Evolutionary conservation across 2,329 filamentous ascomycete species (phyloP), one percentile per base, ranked within the genome.

Genomic region (Neurospora crassa): DNA sequence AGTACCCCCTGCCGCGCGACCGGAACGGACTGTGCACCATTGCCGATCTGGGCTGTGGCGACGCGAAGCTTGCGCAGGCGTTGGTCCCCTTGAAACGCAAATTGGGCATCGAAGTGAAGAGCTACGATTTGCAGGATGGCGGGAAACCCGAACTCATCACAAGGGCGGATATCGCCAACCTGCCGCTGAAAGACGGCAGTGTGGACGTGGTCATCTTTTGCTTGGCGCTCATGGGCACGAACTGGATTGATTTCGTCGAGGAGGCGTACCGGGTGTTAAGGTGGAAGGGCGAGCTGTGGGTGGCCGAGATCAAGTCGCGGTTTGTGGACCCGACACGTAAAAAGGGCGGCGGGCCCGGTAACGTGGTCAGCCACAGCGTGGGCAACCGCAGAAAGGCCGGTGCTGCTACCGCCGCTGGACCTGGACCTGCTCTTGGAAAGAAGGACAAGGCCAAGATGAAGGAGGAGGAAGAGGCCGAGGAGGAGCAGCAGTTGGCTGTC

Each of bases 191-290:
- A 5, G 90, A 94, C 75, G 90, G 89, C 37, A 40, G 67, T 89
- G 90, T 94, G 73, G 94, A 99, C 80, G 86, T 99, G 5, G 92
- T 92, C 68, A 90, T 99, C 76, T 98, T 98, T 84, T 99, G 96
- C 81, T 87, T 99, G 41, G 96, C 95, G 68, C 88, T 99, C 72
- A 99, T 99, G 96, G 96, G 96, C 78, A 99, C 96, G 70, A 99
- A 99, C 83, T 99, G 96, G 95, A 88, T 97, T 70, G 90, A 93
- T 76, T 98, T 99, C 80, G 88, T 99, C 77, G 96, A 98, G 82
- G 96, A 99, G 83, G 95, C 95, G 16, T 97, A 93, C 84, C 90
- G 96, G 70, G 86, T 98, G 69, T 87, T 99, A 73, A 91, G 93
- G 78, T 94, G 94, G 88, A 95, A 96, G 78, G 96, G 96, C 75